Base-by-base conservation (phyloP, 2,329 filamentous ascomycete species). In the Keithomyces neogunnii region DNA sequence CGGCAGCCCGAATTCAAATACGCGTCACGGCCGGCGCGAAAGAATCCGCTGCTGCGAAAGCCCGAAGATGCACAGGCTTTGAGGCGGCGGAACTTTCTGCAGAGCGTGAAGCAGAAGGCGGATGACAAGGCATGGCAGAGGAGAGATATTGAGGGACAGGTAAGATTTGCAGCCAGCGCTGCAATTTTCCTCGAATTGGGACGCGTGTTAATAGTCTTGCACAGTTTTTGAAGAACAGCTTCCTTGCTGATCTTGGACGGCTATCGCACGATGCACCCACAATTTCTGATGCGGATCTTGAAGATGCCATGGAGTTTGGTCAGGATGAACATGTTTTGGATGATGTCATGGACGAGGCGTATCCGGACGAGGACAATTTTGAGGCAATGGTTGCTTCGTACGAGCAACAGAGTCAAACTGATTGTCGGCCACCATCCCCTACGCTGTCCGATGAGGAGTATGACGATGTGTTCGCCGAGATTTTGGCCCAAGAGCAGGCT, bases 51-150 rank as follows among this genome's bases (percentile, higher is more conserved):
- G 5, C 68, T 83, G 19, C 77, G 78, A 56, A 77, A 70, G 54
- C 75, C 80, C 48, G 80, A 89, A 62, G 80, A 80, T 19, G 73
- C 74, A 1, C 80, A 82, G 51, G 83, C 88, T 62, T 73, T 77
- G 50, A 72, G 88, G 52, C 73, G 87, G 45, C 78, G 79, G 33
- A 71, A 86, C 51, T 92, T 92, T 59, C 69, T 92, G 53, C 80
- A 82, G 62, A 86, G 76, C 48, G 82, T 86, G 19, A 73, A 80
- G 53, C 76, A 81, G 59, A 75, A 78, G 40, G 70, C 75, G 3
- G 80, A 85, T 42, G 80, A 86, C 31, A 76, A 71, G 59, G 69
- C 71, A 28, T 85, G 82, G 75, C 73, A 78, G 59, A 71, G 76
- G 48, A 71, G 83, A 56, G 81, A 82, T 30, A 81, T 83, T 3